Evolutionary conservation across 2,329 filamentous ascomycete species (phyloP), one percentile per base, ranked within the genome.

Genomic region (Stagonosporopsis vannaccii): DNA sequence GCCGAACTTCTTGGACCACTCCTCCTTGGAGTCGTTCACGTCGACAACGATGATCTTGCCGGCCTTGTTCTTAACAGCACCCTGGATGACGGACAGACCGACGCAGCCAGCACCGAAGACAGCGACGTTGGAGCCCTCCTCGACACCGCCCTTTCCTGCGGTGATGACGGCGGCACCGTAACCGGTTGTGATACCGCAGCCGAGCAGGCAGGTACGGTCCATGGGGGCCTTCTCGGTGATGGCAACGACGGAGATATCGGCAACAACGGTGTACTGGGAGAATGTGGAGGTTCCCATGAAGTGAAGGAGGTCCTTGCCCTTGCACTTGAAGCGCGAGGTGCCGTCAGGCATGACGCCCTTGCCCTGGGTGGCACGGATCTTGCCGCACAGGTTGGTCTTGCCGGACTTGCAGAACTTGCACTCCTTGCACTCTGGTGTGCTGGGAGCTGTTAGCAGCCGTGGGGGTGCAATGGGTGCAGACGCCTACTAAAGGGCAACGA

Each of bases 391-490:
- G 81, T 98, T 97, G 72, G 94, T 98, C 88, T 99, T 99, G 81
- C 94, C 95, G 37, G 94, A 98, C 80, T 92, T 95, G 89, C 95
- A 99, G 86, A 98, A 98, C 84, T 98, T 98, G 88, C 95, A 99
- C 79, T 98, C 94, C 68, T 87, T 84, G 83, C 95, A 98, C 82
- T 98, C 94, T 65, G 95, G 95, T 42, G 93, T 98, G 84, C 92
- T 96, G 72, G 32, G 32, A 23, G 6, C 33, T 59, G 64, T 73
- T 53, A 74, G 69, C 11, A n/a, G n/a, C 8, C 32, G 25, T 35
- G 28, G 6, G n/a, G 15, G 22, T 26, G 17, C 13, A 22, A 19
- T 35, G n/a, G 20, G 25, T n/a, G 36, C 11, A n/a, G n/a, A n/a
- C 22, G 67, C 72, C 33, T 73, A 77, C 75, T 78, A 78, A 19